These are phyloP conservation scores for Camelina hispida DNA, from an alignment of 345 rosid species.

Conservation along the genomic window DNA sequence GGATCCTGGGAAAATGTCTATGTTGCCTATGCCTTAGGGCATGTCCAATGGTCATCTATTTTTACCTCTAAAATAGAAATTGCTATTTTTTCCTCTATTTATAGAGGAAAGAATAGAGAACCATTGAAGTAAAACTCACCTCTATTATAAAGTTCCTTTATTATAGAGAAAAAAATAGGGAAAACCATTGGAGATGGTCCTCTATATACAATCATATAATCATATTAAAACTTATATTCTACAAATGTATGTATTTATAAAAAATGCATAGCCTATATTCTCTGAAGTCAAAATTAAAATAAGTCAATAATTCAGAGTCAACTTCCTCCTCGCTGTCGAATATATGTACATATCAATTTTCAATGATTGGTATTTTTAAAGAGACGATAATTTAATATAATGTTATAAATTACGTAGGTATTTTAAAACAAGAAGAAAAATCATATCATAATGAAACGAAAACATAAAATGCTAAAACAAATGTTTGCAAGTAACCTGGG, in stretches of 20 bases:
- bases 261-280: neutral
- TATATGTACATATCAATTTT: constrained; percentile 3
- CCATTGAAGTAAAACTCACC: too few species aligned
- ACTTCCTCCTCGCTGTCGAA: constrained; percentile 2
- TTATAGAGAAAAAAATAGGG: too few species aligned
- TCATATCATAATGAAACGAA: neutral
- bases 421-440: neutral
- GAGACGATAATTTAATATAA: neutral
- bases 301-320: constrained; percentile 27
- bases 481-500: constrained; percentile 5
- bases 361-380: constrained; percentile 10
- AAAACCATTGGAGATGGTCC: too few species aligned
- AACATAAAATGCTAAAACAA: constrained; percentile 21
- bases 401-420: neutral
- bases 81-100: too few species aligned
- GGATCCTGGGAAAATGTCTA: too few species aligned
- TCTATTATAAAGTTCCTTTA: too few species aligned
- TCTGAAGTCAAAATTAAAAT: constrained; percentile 7
- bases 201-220: neutral
- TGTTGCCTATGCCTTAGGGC: too few species aligned
- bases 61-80: too few species aligned
- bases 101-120: too few species aligned
- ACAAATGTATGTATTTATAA: too few species aligned
- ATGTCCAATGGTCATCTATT: too few species aligned
- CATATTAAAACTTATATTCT: too few species aligned